These are phyloP conservation scores for Paraurostyla sp. DNA, from an alignment of 73 alveolate species.

Conservation along the genomic window DNA sequence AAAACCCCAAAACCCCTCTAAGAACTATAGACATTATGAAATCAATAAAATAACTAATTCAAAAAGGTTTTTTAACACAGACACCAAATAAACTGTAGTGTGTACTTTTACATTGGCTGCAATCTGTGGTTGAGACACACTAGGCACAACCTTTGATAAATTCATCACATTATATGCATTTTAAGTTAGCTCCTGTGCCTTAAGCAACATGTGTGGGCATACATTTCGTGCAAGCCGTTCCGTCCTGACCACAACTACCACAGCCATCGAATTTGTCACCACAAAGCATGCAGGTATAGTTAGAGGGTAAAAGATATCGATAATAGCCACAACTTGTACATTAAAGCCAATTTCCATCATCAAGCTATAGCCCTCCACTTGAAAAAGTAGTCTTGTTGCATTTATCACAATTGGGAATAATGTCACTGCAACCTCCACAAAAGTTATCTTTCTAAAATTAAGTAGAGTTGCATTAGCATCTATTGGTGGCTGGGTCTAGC, in stretches of 20 bases:
- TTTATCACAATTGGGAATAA: neutral
- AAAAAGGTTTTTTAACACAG: no score
- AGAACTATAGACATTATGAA: no score
- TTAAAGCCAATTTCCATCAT: neutral
- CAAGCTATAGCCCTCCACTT: neutral
- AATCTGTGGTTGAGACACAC: neutral
- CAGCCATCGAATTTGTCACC: neutral
- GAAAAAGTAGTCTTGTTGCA: neutral
- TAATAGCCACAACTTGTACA: conserved; percentile 6
- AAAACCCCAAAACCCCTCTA: no score
- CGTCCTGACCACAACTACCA: conserved; percentile 34
- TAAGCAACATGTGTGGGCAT: neutral
- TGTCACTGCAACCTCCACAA: neutral
- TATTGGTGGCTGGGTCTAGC: neutral
- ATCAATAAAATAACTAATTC: no score
- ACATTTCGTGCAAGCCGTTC: conserved; percentile 12
- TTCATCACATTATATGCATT: neutral
- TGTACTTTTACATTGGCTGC: neutral
- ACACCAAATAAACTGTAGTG: no score
- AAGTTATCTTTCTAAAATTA: neutral
- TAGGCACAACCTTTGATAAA: neutral
- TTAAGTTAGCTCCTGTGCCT: neutral
- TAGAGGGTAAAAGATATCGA: neutral
- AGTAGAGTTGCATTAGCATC: neutral
- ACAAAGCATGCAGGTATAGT: neutral